phyloP scores from a whole-genome alignment of 192 early-diverging fungal species.

The Martensiomyces pterosporus region DNA sequence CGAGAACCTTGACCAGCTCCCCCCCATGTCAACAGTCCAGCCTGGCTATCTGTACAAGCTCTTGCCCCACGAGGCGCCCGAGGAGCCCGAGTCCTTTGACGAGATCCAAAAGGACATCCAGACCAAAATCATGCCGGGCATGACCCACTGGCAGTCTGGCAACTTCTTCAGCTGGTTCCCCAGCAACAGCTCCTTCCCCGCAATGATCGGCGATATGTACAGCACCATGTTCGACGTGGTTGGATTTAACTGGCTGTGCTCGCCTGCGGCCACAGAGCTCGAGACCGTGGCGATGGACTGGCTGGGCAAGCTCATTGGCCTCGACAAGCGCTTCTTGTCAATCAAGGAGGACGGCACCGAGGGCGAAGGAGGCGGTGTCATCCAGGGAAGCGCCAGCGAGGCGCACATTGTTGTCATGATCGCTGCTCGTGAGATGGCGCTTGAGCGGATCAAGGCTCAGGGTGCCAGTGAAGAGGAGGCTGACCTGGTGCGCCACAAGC shows the following conservation, averaged over 20 bases:
- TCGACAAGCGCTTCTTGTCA: conserved; percentile 53
- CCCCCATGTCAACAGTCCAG: conserved; percentile 53
- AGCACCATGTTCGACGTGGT: conserved; percentile 52
- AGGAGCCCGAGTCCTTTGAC: conserved; percentile 49
- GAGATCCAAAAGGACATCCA: conserved; percentile 48
- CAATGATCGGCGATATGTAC: conserved; percentile 63
- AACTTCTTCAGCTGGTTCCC: conserved; percentile 65
- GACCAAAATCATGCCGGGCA: conserved; percentile 59
- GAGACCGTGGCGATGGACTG: conserved; percentile 62
- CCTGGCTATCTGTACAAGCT: conserved; percentile 57
- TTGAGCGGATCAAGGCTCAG: conserved; percentile 25
- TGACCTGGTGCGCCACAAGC: conserved; percentile 11
- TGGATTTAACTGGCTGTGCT: conserved; percentile 56
- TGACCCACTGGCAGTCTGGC: conserved; percentile 66
- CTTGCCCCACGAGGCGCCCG: conserved; percentile 56
- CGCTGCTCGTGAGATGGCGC: conserved; percentile 50
- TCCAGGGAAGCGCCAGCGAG: conserved; percentile 61
- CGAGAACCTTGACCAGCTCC: conserved; percentile 38
- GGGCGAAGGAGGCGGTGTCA: conserved; percentile 60
- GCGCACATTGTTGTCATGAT: conserved; percentile 57
- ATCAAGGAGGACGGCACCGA: conserved; percentile 40
- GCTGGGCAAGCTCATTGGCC: conserved; percentile 58
- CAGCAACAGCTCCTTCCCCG: conserved; percentile 51
- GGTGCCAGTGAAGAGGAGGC: conserved; percentile 26
- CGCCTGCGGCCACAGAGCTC: conserved; percentile 60